A percentile compares a stretch with the other conserved stretches of the same genome.
Conservation (phyloP, 2,329 filamentous ascomycete genomes). For the Gnomoniopsis sp. region DNA sequence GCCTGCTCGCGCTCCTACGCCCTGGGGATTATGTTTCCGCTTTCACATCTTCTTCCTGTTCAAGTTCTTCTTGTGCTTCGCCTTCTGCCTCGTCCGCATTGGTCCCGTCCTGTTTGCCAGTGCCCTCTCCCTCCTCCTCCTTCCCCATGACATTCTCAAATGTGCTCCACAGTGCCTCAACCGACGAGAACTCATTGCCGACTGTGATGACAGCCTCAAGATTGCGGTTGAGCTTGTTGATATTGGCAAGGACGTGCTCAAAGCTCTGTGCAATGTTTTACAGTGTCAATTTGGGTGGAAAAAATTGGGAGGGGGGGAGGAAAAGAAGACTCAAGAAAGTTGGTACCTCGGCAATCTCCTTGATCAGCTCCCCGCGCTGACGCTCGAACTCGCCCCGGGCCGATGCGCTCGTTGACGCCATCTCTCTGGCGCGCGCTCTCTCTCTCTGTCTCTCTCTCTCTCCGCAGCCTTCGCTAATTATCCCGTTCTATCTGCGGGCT, state of each 20-base stretch:
- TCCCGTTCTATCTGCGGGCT: too few relatives aligned
- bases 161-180: constrained; percentile 94
- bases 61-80: neutral
- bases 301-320: neutral
- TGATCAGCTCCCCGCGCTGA: constrained; percentile 68
- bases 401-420: constrained; percentile 29
- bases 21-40: constrained; percentile 4
- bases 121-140: constrained; percentile 39
- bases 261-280: constrained; percentile 53
- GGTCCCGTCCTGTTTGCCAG: too few relatives aligned
- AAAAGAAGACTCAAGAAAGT: neutral
- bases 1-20: too few relatives aligned
- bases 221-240: constrained; percentile 91
- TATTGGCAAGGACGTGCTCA: constrained; percentile 89
- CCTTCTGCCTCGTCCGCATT: neutral
- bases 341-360: constrained; percentile 68
- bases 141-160: constrained; percentile 96
- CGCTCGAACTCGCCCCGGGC: constrained; percentile 64
- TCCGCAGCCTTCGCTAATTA: too few relatives aligned
- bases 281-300: neutral
- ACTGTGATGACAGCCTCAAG: constrained; percentile 90
- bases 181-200: constrained; percentile 94
- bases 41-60: neutral
- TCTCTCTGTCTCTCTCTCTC: too few relatives aligned
- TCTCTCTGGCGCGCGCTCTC: constrained; percentile 18